phyloP scores from a whole-genome alignment of 139 green algal species.

The Spirogloea muscicola region DNA sequence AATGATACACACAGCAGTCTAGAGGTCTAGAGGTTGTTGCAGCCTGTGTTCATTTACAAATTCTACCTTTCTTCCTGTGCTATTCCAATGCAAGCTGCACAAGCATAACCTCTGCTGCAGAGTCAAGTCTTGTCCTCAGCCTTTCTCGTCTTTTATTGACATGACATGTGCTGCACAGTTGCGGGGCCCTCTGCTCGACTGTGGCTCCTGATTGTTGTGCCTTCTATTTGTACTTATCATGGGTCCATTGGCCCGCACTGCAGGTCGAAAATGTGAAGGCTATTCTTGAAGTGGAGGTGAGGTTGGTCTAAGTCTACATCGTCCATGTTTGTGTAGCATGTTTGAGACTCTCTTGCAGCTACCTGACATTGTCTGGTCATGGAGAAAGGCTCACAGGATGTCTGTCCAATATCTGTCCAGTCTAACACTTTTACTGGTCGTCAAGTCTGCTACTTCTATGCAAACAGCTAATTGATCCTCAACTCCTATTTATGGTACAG shows the following conservation, averaged over 20 bases:
- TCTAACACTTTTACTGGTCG: no score
- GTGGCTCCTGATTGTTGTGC: background rate
- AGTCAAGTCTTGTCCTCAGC: constrained; percentile 2
- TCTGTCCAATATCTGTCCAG: no score
- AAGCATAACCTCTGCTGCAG: no score
- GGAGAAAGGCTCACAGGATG: no score
- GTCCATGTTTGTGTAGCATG: background rate
- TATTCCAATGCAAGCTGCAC: no score
- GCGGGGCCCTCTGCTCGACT: background rate
- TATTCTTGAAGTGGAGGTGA: constrained; percentile 29
- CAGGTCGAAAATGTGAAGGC: constrained; percentile 22
- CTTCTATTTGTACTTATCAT: background rate
- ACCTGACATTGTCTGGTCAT: no score
- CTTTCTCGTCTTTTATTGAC: background rate
- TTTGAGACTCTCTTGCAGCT: no score
- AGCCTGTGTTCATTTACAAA: background rate
- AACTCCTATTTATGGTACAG: background rate
- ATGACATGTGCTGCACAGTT: background rate
- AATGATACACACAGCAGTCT: no score
- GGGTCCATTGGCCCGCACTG: no score
- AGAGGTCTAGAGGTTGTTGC: no score
- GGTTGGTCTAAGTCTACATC: background rate
- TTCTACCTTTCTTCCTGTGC: background rate
- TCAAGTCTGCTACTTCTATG: background rate
- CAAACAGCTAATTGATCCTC: background rate